These are phyloP conservation scores for Aspergillus carlsbadensis DNA, from an alignment of 495 filamentous ascomycete species.

Conservation along the genomic window DNA sequence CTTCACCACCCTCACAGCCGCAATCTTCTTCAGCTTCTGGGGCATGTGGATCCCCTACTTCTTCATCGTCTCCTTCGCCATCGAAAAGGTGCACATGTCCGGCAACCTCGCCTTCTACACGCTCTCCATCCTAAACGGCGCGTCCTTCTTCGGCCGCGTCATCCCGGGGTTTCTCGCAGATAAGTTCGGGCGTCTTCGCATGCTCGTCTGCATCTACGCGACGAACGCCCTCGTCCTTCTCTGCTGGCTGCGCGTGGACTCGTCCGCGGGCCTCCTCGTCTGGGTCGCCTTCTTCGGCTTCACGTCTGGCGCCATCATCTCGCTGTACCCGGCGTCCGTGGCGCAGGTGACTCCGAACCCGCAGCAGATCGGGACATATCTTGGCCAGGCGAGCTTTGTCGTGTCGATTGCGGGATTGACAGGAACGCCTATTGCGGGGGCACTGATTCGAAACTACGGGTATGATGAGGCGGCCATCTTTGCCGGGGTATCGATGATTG, in stretches of 20 bases:
- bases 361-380: constrained; percentile 5
- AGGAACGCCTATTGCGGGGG: constrained; percentile 11
- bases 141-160: constrained; percentile 32
- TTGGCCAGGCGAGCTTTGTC: constrained; percentile 11
- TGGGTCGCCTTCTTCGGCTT: constrained; percentile 10
- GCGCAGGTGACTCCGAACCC: constrained; percentile 9
- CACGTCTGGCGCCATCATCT: constrained; percentile 7
- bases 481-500: not conserved
- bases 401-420: constrained; percentile 11
- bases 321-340: constrained; percentile 1
- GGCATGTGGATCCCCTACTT: constrained; percentile 68
- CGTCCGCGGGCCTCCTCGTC: not conserved
- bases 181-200: not conserved
- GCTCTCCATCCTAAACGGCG: constrained; percentile 65
- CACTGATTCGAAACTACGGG: constrained; percentile 4
- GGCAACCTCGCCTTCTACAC: constrained; percentile 55
- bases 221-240: constrained; percentile 9
- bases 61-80: constrained; percentile 59
- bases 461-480: not conserved
- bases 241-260: constrained; percentile 11
- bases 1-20: constrained; percentile 30
- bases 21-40: constrained; percentile 53
- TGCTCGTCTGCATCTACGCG: constrained; percentile 1
- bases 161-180: not conserved
- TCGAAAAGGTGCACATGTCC: constrained; percentile 52